Base-by-base conservation (phyloP, 371 early-diverging fungal species). In the Mucor saturninus region DNA sequence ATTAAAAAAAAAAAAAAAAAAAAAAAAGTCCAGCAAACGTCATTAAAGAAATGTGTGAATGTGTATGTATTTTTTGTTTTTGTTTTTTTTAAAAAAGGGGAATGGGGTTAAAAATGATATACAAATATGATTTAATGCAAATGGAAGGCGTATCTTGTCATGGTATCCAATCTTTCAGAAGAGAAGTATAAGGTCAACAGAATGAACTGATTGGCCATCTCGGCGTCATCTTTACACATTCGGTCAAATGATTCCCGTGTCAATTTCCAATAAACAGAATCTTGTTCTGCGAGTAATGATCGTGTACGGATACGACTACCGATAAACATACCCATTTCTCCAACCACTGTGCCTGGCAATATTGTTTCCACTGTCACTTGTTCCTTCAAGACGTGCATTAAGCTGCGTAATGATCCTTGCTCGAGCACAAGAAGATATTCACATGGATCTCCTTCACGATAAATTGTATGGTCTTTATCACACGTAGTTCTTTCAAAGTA, bases 311-410 rank as follows among this genome's bases (percentile, higher is more conserved):
- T 43, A 35, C 78, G 75, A 21, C 81, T 76, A 4, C 63, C 58
- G 13, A 88, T 86, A 37, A 91, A 86, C 35, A 93, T 78, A 0
- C 89, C 81, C 46, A 92, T 69, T 69, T 91, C 94, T 4, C 94
- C 94, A n/a, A 91, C 81, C 3, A 91, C 80, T 2, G 93, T 89
- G 13, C 92, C 92, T 0, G 92, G 89, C 26, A 94, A 69, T 11
- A 91, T 87, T 8, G 88, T 86, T 67, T 93, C 94, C 0, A 83
- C 75, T 10, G 72, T 73, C 5, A 71, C 71, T 11, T 79, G 76
- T 46, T 81, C 79, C 30, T 80, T 79, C 38, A 63, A 59, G n/a
- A 81, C 71, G 42, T 77, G 71, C 67, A 87, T 85, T 5, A 77
- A 62, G 26, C 86, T 85, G 9, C 86, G 84, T 5, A 95, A 78